Base-by-base conservation (phyloP, 805 yeast genomes). In the Pichia deserticola region DNA sequence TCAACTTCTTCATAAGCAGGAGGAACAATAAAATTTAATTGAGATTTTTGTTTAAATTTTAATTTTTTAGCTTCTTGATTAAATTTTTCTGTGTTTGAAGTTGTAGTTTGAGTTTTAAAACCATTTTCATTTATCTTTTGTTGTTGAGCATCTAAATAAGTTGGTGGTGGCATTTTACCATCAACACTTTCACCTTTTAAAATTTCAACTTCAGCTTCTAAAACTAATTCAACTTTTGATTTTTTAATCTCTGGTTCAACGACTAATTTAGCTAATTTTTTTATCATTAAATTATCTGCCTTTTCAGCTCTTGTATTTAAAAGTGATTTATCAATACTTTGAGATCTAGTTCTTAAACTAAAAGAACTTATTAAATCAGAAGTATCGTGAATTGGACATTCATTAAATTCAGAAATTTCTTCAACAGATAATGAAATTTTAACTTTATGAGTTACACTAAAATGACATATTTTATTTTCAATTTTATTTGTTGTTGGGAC, bases 381-480 rank as follows among this genome's bases (percentile, higher is more conserved):
- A 38, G 41, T 27, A 33, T 36, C 53, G 38, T 10, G 10, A 10
- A 11, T 5, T n/a, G 28, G 27, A 25, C 32, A 25, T 27, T 45
- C 42, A 9, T 38, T 44, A 7, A 32, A 13, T 29, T 32, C 11
- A 7, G 27, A 13, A 15, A 45, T 25, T 40, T 51, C 53, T 35
- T 51, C 55, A 25, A 47, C 53, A 6, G 49, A 20, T 6, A 52
- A 25, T 25, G 45, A 20, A 28, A 54, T 45, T 27, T 46, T 56
- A n/a, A 62, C 36, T 32, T 49, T 38, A 48, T 66, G 70, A 1
- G 51, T 36, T 36, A 62, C 54, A 43, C 53, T 54, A 34, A 62
- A 56, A 40, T 55, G 51, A 13, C 57, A 56, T 10, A 46, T 45
- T 15, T 51, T 48, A 36, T 42, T 41, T 6, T 51, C 55, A 4